Conservation (phyloP, 108 stramenopile genomes). For the Nitzschia sp. region DNA sequence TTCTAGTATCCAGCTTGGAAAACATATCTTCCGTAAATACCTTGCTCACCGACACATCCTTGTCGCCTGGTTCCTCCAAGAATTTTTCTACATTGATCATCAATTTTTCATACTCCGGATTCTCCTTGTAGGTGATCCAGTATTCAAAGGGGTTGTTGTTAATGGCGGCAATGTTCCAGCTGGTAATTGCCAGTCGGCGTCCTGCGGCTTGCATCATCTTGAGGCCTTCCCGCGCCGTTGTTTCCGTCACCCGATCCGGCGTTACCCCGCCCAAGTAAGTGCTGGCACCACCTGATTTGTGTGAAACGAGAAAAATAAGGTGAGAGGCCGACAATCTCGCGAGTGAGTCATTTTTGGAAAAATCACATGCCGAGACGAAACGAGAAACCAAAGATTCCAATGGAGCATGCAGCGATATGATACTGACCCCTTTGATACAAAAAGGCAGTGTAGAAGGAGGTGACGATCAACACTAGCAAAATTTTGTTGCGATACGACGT, state of each 20-base stretch:
- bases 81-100: constrained; percentile 87
- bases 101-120: constrained; percentile 80
- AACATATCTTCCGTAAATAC: constrained; percentile 93
- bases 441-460: constrained; percentile 75
- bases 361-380: constrained; percentile 10
- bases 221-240: constrained; percentile 5
- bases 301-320: constrained; percentile 27
- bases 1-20: constrained; percentile 57
- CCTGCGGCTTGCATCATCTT: constrained; percentile 29
- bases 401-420: neutral
- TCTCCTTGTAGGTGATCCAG: constrained; percentile 87
- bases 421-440: constrained; percentile 70
- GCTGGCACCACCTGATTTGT: constrained; percentile 39
- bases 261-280: constrained; percentile 29
- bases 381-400: too few species aligned
- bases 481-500: constrained; percentile 78
- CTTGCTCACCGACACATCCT: constrained; percentile 74
- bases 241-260: constrained; percentile 1
- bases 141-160: constrained; percentile 94
- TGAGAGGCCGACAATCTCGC: neutral
- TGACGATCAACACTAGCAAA: constrained; percentile 44
- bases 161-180: constrained; percentile 95
- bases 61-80: constrained; percentile 77
- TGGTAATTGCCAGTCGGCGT: constrained; percentile 49
- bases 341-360: neutral